A percentile compares a stretch with the other conserved stretches of the same genome.
phyloP scores from a whole-genome alignment of 2,329 filamentous ascomycete genomes.

The Talaromyces islandicus region DNA sequence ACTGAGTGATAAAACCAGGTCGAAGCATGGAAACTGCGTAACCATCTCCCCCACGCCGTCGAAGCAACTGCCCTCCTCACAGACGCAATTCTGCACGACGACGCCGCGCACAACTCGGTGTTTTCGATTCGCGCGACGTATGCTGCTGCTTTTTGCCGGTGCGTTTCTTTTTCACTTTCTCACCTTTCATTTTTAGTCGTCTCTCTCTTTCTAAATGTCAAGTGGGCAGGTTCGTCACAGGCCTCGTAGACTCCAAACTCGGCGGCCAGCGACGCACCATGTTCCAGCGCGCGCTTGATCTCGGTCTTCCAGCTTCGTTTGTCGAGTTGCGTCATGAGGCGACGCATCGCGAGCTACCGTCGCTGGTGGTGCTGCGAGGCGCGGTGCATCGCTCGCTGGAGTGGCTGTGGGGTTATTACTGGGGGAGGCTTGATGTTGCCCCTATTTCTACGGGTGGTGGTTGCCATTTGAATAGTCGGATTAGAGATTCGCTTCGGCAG shows the following conservation, averaged over 20 bases:
- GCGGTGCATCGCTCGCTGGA: constrained; percentile 64
- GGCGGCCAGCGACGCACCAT: constrained; percentile 32
- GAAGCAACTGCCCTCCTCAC: constrained; percentile 42
- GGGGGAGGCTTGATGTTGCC: constrained; percentile 48
- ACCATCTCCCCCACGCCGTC: constrained; percentile 40
- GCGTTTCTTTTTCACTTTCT: neutral
- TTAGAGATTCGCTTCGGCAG: neutral
- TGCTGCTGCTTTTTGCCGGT: constrained; percentile 42
- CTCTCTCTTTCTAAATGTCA: neutral
- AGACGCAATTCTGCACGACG: constrained; percentile 41
- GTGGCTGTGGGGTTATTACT: constrained; percentile 91
- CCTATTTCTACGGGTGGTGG: constrained; percentile 2
- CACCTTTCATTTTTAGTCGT: neutral
- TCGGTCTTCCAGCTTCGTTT: constrained; percentile 58
- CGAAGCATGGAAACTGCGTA: constrained; percentile 40
- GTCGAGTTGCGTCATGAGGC: constrained; percentile 86
- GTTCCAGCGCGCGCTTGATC: constrained; percentile 37
- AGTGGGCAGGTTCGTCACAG: constrained; percentile 36
- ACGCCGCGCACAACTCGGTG: constrained; percentile 34
- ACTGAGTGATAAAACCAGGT: constrained; percentile 23
- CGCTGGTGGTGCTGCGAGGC: constrained; percentile 63
- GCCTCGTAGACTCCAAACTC: constrained; percentile 39
- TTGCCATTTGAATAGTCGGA: neutral
- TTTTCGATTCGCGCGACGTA: constrained; percentile 42
- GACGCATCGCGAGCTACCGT: constrained; percentile 81